Conservation (phyloP, 306 rosid genomes). For the Oxytropis ochrocephala region DNA sequence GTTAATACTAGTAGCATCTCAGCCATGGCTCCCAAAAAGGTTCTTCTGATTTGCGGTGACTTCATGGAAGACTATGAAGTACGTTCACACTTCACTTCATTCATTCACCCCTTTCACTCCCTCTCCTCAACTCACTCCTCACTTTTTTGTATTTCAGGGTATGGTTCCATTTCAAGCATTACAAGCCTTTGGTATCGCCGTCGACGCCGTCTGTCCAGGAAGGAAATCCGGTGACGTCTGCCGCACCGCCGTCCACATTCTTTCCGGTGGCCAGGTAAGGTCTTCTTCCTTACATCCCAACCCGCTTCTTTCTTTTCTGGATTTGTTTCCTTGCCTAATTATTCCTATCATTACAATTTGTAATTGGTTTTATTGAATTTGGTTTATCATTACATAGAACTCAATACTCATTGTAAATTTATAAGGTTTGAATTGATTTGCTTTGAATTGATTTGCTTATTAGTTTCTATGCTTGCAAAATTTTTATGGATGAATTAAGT, state of each 20-base stretch:
- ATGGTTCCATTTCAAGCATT: conserved; percentile 89
- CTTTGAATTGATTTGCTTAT: background rate
- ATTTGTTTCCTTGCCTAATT: background rate
- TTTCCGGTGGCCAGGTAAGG: conserved; percentile 64
- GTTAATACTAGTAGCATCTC: background rate
- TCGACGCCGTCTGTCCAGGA: conserved; percentile 82
- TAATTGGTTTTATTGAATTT: background rate
- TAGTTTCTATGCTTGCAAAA: background rate
- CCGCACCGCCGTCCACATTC: conserved; percentile 57
- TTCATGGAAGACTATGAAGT: conserved; percentile 86
- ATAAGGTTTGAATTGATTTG: background rate
- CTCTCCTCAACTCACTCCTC: background rate
- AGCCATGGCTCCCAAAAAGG: conserved; percentile 39
- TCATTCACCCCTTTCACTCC: background rate
- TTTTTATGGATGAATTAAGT: background rate
- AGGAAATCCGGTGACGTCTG: conserved; percentile 71
- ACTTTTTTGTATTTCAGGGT: conserved; percentile 34
- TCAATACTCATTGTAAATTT: background rate
- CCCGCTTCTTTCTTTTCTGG: background rate
- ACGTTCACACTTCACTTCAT: background rate
- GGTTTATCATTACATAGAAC: background rate
- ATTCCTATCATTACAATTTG: background rate
- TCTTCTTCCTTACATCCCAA: conserved; percentile 9
- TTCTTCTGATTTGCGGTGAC: conserved; percentile 77
- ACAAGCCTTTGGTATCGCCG: conserved; percentile 66